Base-by-base conservation (phyloP, 202 grass and related monocot species). In the Schoenoplectus tabernaemontani region DNA sequence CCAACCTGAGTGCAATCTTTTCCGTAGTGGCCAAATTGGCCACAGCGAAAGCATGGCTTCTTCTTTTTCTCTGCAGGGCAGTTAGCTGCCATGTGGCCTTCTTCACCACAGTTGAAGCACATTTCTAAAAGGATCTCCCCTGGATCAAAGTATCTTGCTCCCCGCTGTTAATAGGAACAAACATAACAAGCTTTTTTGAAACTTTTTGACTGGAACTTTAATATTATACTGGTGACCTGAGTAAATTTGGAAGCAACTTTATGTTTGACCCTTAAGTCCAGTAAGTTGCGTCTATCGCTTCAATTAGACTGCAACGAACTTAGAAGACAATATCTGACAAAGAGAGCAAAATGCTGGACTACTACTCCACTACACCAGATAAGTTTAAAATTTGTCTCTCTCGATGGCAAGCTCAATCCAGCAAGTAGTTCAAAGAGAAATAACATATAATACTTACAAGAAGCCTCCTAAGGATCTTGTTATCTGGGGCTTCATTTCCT, bases 1-100 rank as follows among this genome's bases (percentile, higher is more conserved):
- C 84, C 63, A 83, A 95, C 96, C 96, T 99, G 91, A 19, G 74
- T 86, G 83, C 96, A 99, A 67, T 92, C 83, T 64, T 91, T 95
- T 9, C 83, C 87, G 66, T 83, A 86, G 82, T 95, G 96, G 65
- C 90, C 96, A 9, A 95, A 99, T 76, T 92, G 62, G 9, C 96
- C 91, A 80, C 96, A 99, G 70, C 91, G 77, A 82, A 99, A 99
- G 64, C 96, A 99, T 50, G 96, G 96, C 43, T 82, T 99, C 83
- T 88, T 87, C 76, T 88, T 69, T 64, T 83, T 99, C 60, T 89
- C 90, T 43, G 85, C 84, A 43, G 77, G 72, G 81, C 96, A 99
- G 75, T 92, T 92, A 59, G 87, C 92, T 79, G 88, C 81, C 64
- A 91, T 59, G 83, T 99, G 96, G 9, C 96, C 96, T 84, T 95